Conservation (phyloP, 2,329 filamentous ascomycete genomes). For the Penicillium oxalicum region DNA sequence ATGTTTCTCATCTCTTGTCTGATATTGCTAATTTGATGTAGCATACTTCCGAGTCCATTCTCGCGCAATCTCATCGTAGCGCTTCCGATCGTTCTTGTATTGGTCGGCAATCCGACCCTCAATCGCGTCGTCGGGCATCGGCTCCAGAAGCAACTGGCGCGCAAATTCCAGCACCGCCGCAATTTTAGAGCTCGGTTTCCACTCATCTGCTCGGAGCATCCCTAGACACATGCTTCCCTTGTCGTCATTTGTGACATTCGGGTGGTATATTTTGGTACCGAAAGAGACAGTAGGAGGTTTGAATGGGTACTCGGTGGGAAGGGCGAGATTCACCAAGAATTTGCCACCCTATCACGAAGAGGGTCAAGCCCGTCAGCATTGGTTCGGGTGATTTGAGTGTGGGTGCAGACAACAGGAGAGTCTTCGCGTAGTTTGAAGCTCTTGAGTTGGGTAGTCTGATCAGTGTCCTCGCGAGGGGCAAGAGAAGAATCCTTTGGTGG, state of each 20-base stretch:
- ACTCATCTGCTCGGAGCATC: constrained; percentile 76
- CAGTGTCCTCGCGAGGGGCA: no score
- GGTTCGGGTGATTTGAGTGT: no score
- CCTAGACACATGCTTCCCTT: constrained; percentile 80
- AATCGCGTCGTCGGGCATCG: constrained; percentile 83
- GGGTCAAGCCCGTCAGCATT: not conserved
- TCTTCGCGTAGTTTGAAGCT: no score
- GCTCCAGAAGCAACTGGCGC: constrained; percentile 66
- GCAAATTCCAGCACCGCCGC: constrained; percentile 70
- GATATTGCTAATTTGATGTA: not conserved
- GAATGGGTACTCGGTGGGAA: constrained; percentile 83
- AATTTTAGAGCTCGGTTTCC: constrained; percentile 83
- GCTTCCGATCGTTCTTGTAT: constrained; percentile 61
- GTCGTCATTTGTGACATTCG: constrained; percentile 84
- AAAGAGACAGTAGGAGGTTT: constrained; percentile 76
- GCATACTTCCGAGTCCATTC: constrained; percentile 55
- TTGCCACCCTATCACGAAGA: constrained; percentile 52
- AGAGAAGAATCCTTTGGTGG: no score
- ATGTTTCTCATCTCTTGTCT: no score
- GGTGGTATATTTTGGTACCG: constrained; percentile 88
- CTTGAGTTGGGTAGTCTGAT: no score
- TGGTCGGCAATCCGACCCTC: constrained; percentile 82
- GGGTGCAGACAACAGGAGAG: no score
- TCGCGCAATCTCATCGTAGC: constrained; percentile 69
- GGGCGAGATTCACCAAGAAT: constrained; percentile 66